Evolutionary conservation across 768 basidiomycete genomes (phyloP).

Genomic region (Psilocybe cyanescens): DNA sequence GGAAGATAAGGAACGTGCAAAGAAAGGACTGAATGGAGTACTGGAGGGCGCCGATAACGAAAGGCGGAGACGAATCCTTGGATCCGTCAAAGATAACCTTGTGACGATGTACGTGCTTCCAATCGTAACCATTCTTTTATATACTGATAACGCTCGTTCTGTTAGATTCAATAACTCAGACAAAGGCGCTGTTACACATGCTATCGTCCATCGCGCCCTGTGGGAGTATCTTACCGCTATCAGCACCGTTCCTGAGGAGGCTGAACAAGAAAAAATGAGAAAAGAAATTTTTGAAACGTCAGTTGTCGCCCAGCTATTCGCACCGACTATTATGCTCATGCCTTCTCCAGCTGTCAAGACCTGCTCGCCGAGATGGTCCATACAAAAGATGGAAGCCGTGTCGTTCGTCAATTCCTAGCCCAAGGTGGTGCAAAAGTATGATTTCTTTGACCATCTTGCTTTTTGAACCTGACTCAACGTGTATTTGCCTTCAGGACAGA

Average conservation of each 20-base stretch:
- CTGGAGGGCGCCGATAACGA: constrained; percentile 68
- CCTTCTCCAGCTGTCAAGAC: constrained; percentile 69
- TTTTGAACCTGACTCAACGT: neutral
- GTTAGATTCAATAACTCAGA: constrained; percentile 88
- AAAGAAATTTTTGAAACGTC: constrained; percentile 84
- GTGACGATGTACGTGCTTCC: constrained; percentile 63
- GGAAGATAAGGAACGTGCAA: constrained; percentile 65
- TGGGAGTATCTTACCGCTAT: constrained; percentile 83
- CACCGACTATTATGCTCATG: neutral
- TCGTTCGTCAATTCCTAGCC: constrained; percentile 84
- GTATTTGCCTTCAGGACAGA: constrained; percentile 60
- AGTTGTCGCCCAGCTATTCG: constrained; percentile 14
- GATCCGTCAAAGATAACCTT: constrained; percentile 74
- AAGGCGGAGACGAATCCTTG: constrained; percentile 66
- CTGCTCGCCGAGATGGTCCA: constrained; percentile 92
- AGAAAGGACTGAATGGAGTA: constrained; percentile 69
- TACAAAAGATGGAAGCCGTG: constrained; percentile 88
- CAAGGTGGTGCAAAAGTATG: constrained; percentile 80
- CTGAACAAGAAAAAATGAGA: constrained; percentile 73
- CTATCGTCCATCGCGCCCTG: constrained; percentile 84
- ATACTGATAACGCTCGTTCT: neutral
- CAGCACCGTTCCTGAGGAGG: constrained; percentile 57
- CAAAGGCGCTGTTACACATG: constrained; percentile 86
- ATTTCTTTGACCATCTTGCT: neutral
- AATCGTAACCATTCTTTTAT: neutral